Evolutionary conservation across 257 asterid species (phyloP).

Genomic region (Solanum okadae): DNA sequence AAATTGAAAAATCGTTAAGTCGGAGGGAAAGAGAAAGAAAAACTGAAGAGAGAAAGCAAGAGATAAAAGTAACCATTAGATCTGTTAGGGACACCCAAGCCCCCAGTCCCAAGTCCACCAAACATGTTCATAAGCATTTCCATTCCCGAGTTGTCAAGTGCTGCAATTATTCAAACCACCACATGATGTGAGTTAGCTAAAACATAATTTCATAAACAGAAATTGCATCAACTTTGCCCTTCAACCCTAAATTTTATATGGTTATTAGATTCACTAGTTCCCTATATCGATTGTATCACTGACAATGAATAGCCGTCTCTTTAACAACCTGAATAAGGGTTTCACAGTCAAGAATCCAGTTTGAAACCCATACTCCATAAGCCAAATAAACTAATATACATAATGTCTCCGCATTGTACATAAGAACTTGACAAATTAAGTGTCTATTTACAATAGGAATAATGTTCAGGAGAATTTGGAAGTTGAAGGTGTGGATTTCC

Average conservation of each 20-base stretch:
- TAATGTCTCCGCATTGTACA: background rate
- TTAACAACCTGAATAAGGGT: background rate
- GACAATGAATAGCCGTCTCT: background rate
- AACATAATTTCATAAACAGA: background rate
- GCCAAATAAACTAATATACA: background rate
- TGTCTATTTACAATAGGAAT: background rate
- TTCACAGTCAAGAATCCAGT: background rate
- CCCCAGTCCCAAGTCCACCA: conserved; percentile 39
- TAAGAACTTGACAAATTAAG: background rate
- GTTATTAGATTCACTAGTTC: background rate
- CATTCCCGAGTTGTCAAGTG: conserved; percentile 18
- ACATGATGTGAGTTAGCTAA: background rate
- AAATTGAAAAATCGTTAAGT: background rate
- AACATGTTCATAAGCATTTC: conserved; percentile 43
- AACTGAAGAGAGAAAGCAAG: background rate
- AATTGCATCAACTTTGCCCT: background rate
- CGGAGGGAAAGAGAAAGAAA: background rate
- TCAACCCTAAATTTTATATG: background rate
- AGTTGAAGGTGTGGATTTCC: background rate
- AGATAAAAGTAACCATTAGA: conserved; percentile 18
- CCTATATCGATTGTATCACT: background rate
- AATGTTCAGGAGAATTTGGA: background rate
- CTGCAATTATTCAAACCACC: background rate
- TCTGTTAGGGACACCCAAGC: conserved; percentile 21
- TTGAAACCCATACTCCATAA: background rate